Base-by-base conservation (phyloP, 2,329 filamentous ascomycete genomes). In the Xylaria sp. region DNA sequence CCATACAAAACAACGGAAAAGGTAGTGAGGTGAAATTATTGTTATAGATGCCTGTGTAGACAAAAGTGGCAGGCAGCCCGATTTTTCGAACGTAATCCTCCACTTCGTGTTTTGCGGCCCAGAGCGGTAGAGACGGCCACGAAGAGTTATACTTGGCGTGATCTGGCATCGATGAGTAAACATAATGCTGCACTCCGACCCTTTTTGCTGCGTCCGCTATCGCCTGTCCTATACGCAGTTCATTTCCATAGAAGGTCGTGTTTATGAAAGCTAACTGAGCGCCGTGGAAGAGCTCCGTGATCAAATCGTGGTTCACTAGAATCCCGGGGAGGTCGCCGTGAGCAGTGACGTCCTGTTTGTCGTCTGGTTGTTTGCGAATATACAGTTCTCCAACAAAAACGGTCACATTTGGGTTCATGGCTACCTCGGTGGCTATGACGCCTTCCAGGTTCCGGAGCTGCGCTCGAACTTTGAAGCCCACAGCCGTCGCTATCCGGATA, bases 121-220 rank as follows among this genome's bases (percentile, higher is more conserved):
- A 99, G 56, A 97, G 84, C 0, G 95, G 95, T 53, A 97, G 80
- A 1, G 91, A 89, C 46, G 90, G 92, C 92, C 93, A 97, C 50
- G 78, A 75, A 28, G 87, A 80, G 66, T 91, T 87, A 77, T 94
- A 93, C 43, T 90, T 87, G 15, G 90, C 89, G 77, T 98, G 94
- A 72, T 98, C 94, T 3, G 95, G 94, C 94, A 98, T 97, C 72
- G 92, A 96, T 69, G 92, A 96, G 80, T 97, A 99, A 75, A 99
- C 87, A 77, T 93, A 97, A 78, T 98, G 95, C 71, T 93, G 88
- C 49, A 98, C 87, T 52, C 91, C 89, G 40, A 90, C 91, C 71
- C 85, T 88, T 76, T 95, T 94, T 56, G 94, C 94, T 14, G 92
- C 93, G 73, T 97, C 92, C 63, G 94, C 95, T 63, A 97, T 84